Evolutionary conservation across 139 green algal genomes (phyloP), one percentile per base, ranked within the genome.

Genomic region (Chlamydomonas schloesseri): DNA sequence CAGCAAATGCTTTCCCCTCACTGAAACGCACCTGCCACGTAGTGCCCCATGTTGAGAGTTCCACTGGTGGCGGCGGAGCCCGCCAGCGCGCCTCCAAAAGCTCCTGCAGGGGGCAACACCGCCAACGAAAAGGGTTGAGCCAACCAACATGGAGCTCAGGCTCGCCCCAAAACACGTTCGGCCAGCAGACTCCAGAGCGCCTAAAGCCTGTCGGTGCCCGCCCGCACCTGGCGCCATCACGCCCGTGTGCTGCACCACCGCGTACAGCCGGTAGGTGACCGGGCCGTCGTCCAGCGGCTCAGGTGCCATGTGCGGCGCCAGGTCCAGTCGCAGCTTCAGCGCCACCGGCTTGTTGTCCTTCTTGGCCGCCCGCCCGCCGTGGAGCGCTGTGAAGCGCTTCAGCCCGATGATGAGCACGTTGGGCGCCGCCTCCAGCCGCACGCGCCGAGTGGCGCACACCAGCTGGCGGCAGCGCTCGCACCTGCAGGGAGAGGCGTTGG

Each of bases 171-270:
- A n/a, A n/a, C n/a, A n/a, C n/a, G n/a, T n/a, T n/a, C n/a, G n/a
- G n/a, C n/a, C n/a, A n/a, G n/a, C n/a, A n/a, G n/a, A n/a, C n/a
- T n/a, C n/a, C n/a, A n/a, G n/a, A n/a, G n/a, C n/a, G n/a, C n/a
- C n/a, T n/a, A n/a, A n/a, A n/a, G n/a, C n/a, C n/a, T n/a, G n/a
- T n/a, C n/a, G n/a, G n/a, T n/a, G n/a, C 9, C 47, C 28, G 11
- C 21, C 37, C 42, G 4, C 31, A 31, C 47, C 86, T 23, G 60
- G 37, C 8, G 57, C 34, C 77, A 60, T 28, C 31, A 88, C 24
- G 55, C 90, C 90, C 53, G 90, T 14, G 76, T 97, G 95, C 87
- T 95, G 91, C 24, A 97, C 65, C 9, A 98, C 94, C 2, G 74
- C 94, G 42, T 93, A 93, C 68, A 97, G 92, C 11, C 76, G 71